Base-by-base conservation (phyloP, 345 rosid species). In the Hevea brasiliensis region DNA sequence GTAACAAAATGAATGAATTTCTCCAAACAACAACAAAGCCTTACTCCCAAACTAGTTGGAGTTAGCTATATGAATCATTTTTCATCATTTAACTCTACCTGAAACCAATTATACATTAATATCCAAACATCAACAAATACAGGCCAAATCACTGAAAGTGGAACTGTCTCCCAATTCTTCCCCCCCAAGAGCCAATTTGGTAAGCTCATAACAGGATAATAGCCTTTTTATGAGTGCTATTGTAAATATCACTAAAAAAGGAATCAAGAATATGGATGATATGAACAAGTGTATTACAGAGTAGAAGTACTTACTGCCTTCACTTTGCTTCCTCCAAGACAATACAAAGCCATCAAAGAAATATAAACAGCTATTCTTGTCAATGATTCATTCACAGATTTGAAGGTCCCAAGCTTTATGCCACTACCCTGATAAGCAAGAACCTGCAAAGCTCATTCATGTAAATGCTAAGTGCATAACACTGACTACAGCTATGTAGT, bases 271-370 rank as follows among this genome's bases (percentile, higher is more conserved):
- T 26, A 21, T 45, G 50, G 20, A 47, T n/a, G 20, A 41, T 27
- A 48, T 47, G 57, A 13, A 70, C 61, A 44, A 35, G 41, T 41
- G 23, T 41, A 50, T 55, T 21, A 62, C 40, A 75, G 78, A 75
- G 24, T 67, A 70, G 69, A 70, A 74, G 70, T 75, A 72, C 97
- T 88, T 77, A 94, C 98, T 74, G 97, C 86, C 87, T 92, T 94
- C 85, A 92, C 98, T 87, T 90, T 94, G 85, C 77, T 92, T 79
- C 98, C 98, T 84, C 98, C 98, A 73, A 94, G 94, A 76, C 85
- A 81, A 81, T 94, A 90, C 54, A 94, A 89, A 67, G 97, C 87
- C 85, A 94, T 54, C 76, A 94, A 80, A 68, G 98, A 94, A 58
- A 94, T 72, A 75, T 94, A 92, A 51, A 94, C 93, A 76, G 97